These are phyloP conservation scores for Yamadazyma olivae DNA, from an alignment of 805 yeast genomes.

Conservation along the genomic window DNA sequence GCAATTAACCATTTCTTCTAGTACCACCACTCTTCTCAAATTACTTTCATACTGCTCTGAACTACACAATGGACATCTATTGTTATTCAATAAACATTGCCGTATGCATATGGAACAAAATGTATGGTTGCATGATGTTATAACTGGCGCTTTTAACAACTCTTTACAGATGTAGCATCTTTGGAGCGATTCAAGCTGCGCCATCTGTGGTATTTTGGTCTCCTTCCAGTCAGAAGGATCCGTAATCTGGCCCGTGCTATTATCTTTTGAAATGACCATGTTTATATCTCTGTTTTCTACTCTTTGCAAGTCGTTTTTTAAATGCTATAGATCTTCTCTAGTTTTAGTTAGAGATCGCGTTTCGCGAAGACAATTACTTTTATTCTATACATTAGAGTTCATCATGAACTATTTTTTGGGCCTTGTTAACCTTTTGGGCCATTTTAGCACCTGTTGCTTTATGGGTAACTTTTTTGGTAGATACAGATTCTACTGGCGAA, in stretches of 20 bases:
- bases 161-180: slow-evolving; percentile 91
- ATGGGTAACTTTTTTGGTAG: too few species aligned
- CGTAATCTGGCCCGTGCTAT: too few species aligned
- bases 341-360: too few species aligned
- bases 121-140: slow-evolving; percentile 83
- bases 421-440: too few species aligned
- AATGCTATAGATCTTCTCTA: too few species aligned
- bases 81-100: slow-evolving; percentile 55
- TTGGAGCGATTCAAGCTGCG: slow-evolving; percentile 64
- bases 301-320: too few species aligned
- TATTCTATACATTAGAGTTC: slow-evolving; percentile 11
- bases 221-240: slow-evolving; percentile 73
- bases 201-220: slow-evolving; percentile 53
- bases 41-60: slow-evolving; percentile 67
- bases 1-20: slow-evolving; percentile 69
- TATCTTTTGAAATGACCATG: too few species aligned
- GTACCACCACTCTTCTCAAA: slow-evolving; percentile 58
- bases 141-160: slow-evolving; percentile 71
- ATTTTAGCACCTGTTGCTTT: too few species aligned
- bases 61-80: slow-evolving; percentile 77
- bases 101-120: slow-evolving; percentile 88
- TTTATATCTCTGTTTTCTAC: too few species aligned
- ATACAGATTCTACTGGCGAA: too few species aligned
- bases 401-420: slow-evolving; percentile 13
- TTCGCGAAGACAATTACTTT: too few species aligned